Evolutionary conservation across 805 yeast genomes (phyloP), one percentile per base, ranked within the genome.

Genomic region (Sugiyamaella chiloensis): DNA sequence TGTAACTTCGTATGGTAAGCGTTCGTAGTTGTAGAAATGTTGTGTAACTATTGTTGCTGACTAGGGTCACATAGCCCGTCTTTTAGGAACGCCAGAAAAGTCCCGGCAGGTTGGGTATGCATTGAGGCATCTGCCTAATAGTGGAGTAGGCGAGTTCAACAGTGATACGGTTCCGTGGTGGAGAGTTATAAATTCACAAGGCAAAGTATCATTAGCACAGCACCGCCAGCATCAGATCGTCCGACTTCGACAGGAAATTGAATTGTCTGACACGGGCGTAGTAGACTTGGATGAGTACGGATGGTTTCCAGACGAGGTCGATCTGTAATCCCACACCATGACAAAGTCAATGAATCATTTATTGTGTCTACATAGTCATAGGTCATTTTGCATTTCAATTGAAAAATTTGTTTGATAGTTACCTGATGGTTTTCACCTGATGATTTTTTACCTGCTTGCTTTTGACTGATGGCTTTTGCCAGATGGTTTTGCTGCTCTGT

Each of bases 71-170:
- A 78, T 86, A 6, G 93, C 93, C 0, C 73, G 74, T 51, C 64
- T 84, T 7, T 69, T 83, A 0, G 75, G 73, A 24, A 69, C 74
- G 42, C 93, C 95, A 0, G 74, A 69, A 42, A 81, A 84, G 53
- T 73, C 93, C 0, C 69, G 95, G 4, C 88, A 79, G 51, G 93
- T 85, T 0, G 95, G 95, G 0, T 74, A 75, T 26, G 77, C 89
- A 0, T 66, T 86, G 50, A 86, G 85, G 62, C 68, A 75, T 40
- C 68, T 79, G 11, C 71, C 73, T 26, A 57, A 54, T 12, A 53
- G 50, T 2, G 50, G 50, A 17, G 53, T 53, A 19, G 31, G 50
- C 19, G 39, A 54, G 27, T 65, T 64, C 53, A 64, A 66, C 46
- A 43, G 58, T 7, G 62, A 55, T 2, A 67, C 66, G 7, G 74